Evolutionary conservation across 768 basidiomycete genomes (phyloP).

Genomic region (Nidula microcarpa): DNA sequence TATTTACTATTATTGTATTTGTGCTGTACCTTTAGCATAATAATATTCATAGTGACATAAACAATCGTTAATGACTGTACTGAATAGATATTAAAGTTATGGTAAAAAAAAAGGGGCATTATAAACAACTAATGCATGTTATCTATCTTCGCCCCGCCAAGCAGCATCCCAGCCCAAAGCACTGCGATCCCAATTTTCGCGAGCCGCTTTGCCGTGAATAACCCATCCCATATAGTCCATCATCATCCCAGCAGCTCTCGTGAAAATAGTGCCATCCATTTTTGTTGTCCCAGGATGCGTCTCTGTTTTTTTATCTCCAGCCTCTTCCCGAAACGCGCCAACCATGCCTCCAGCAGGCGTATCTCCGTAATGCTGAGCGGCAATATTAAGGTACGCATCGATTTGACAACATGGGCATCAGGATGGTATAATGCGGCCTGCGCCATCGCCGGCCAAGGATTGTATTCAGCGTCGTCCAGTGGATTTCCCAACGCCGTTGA

Average conservation of each 20-base stretch:
- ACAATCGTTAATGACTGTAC: no score
- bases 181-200: constrained; percentile 49
- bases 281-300: constrained; percentile 38
- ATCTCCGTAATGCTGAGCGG: constrained; percentile 43
- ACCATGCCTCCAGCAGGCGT: constrained; percentile 32
- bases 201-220: constrained; percentile 42
- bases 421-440: constrained; percentile 43
- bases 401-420: constrained; percentile 50
- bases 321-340: constrained; percentile 32
- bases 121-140: not conserved
- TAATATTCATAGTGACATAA: no score
- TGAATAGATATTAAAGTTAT: no score
- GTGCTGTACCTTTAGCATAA: not conserved
- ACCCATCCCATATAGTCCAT: constrained; percentile 58
- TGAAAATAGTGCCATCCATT: constrained; percentile 56
- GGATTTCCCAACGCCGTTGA: constrained; percentile 30
- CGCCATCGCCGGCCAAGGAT: constrained; percentile 51
- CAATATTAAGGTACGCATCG: constrained; percentile 45
- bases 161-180: constrained; percentile 61
- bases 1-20: not conserved
- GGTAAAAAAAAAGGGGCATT: no score
- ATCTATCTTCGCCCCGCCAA: constrained; percentile 36
- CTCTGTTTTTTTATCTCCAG: constrained; percentile 30
- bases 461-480: constrained; percentile 29
- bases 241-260: constrained; percentile 53